These are phyloP conservation scores for Annulohypoxylon moriforme DNA, from an alignment of 495 filamentous ascomycete species.

Conservation along the genomic window DNA sequence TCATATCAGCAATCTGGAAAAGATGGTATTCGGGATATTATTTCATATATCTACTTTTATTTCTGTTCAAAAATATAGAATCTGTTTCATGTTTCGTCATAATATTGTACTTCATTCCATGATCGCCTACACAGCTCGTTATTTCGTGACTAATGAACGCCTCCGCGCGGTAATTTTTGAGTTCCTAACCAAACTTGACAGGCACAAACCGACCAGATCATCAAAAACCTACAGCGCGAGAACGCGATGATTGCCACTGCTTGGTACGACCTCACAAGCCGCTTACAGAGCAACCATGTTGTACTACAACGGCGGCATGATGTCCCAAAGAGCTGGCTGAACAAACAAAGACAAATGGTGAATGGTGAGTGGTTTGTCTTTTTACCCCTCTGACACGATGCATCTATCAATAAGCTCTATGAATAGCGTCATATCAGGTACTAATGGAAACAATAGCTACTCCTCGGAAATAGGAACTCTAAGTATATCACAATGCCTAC, in stretches of 20 bases:
- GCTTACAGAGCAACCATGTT: conserved; percentile 90
- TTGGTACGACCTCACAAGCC: conserved; percentile 88
- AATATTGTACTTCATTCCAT: conserved; percentile 2
- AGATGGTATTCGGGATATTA: not conserved
- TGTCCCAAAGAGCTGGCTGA: conserved; percentile 86
- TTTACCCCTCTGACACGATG: not conserved
- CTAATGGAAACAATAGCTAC: conserved; percentile 49
- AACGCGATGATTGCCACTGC: conserved; percentile 86
- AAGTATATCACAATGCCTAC: conserved; percentile 16
- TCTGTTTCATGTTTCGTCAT: conserved; percentile 20
- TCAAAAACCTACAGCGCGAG: conserved; percentile 81
- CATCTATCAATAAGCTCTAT: not conserved
- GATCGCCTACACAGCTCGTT: conserved; percentile 9
- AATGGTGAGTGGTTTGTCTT: conserved; percentile 56
- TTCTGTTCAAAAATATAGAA: conserved; percentile 19
- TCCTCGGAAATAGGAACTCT: conserved; percentile 59
- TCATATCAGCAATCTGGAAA: conserved; percentile 1
- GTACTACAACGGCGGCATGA: conserved; percentile 79
- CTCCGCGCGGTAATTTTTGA: not conserved
- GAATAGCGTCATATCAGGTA: not conserved
- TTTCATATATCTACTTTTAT: not conserved
- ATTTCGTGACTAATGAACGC: conserved; percentile 5
- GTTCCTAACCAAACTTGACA: conserved; percentile 45
- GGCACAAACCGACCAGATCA: conserved; percentile 69
- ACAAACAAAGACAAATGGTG: conserved; percentile 83